These are phyloP conservation scores for Colletotrichum endophyticum DNA, from an alignment of 2,329 filamentous ascomycete genomes.

Conservation along the genomic window DNA sequence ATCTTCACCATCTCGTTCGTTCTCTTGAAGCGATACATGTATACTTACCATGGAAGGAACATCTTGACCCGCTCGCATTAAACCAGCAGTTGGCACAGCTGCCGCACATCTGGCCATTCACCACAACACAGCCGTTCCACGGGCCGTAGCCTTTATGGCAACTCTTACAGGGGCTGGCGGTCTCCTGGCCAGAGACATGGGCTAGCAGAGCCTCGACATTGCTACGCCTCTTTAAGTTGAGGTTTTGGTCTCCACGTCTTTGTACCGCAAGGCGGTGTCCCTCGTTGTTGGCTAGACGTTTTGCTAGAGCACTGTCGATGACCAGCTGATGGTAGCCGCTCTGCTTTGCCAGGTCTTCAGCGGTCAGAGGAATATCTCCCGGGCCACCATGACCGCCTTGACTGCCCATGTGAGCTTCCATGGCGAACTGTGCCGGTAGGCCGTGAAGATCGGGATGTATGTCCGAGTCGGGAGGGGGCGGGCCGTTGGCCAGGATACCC, in stretches of 20 bases:
- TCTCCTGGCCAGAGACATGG: slow-evolving; percentile 57
- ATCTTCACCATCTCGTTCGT: not conserved
- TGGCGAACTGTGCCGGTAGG: slow-evolving; percentile 24
- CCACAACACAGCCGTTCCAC: slow-evolving; percentile 64
- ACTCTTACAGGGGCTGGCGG: slow-evolving; percentile 59
- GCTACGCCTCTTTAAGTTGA: slow-evolving; percentile 62
- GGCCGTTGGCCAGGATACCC: slow-evolving; percentile 34
- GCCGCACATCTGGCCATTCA: slow-evolving; percentile 64
- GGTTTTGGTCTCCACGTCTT: slow-evolving; percentile 56
- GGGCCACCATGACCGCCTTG: not conserved
- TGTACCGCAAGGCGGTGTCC: slow-evolving; percentile 57
- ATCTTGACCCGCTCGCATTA: slow-evolving; percentile 64
- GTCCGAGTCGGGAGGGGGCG: slow-evolving; percentile 23
- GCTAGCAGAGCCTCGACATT: slow-evolving; percentile 66
- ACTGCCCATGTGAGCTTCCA: slow-evolving; percentile 25
- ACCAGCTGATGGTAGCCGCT: slow-evolving; percentile 52
- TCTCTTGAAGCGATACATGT: not conserved
- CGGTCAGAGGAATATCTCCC: slow-evolving; percentile 34
- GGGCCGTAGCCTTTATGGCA: slow-evolving; percentile 66
- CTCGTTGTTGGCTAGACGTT: slow-evolving; percentile 53
- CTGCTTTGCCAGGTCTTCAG: slow-evolving; percentile 50
- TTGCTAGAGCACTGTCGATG: slow-evolving; percentile 60
- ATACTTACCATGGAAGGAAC: slow-evolving; percentile 62
- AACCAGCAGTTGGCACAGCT: slow-evolving; percentile 70
- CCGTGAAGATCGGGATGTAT: slow-evolving; percentile 29